Conservation (phyloP, 495 filamentous ascomycete species). For the Xylaria flabelliformis region DNA sequence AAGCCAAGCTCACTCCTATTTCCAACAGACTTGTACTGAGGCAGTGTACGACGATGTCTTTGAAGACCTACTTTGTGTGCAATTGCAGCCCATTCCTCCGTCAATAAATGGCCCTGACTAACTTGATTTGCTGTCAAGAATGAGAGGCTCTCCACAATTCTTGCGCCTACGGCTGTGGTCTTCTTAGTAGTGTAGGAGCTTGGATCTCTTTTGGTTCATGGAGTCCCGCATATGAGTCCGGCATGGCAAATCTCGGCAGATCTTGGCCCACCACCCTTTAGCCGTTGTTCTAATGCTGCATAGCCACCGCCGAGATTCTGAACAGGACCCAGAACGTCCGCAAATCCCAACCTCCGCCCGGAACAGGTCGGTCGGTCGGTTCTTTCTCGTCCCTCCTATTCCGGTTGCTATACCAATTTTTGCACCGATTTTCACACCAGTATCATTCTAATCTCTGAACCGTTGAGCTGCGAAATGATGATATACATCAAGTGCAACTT, state of each 20-base stretch:
- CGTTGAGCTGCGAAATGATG: slow-evolving; percentile 1
- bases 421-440: background rate
- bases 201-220: background rate
- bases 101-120: background rate
- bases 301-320: slow-evolving; percentile 20
- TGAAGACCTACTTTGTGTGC: background rate
- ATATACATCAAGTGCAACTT: background rate
- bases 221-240: slow-evolving; percentile 2
- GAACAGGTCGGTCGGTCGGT: background rate
- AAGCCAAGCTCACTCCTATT: background rate
- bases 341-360: slow-evolving; percentile 18
- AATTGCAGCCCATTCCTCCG: background rate
- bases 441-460: background rate
- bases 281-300: slow-evolving; percentile 6
- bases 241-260: slow-evolving; percentile 28
- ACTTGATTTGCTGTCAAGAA: background rate
- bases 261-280: slow-evolving; percentile 21
- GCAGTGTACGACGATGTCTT: background rate
- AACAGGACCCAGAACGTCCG: background rate
- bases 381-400: background rate
- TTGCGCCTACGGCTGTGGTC: background rate
- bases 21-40: background rate
- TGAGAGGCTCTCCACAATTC: background rate
- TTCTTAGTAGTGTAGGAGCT: background rate
- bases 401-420: background rate